phyloP scores from a whole-genome alignment of 257 asterid species.

The Coffea canephora region DNA sequence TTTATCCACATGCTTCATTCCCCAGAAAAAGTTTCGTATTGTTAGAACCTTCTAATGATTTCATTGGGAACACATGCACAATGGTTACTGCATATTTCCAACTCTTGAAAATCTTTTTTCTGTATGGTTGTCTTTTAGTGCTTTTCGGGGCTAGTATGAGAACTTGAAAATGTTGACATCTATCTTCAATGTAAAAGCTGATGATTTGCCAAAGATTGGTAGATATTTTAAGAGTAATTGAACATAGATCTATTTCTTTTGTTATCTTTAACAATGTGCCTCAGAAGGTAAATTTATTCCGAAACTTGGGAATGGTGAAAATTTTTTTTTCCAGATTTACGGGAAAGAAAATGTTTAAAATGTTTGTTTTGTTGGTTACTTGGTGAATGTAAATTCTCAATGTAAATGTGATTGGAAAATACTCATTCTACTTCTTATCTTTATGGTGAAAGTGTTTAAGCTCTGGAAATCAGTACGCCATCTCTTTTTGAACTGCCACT shows the following conservation, averaged over 20 bases:
- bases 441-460: not conserved
- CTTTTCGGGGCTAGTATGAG: not conserved
- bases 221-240: not conserved
- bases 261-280: not conserved
- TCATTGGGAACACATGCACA: not conserved
- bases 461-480: not conserved
- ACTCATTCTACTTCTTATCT: not conserved
- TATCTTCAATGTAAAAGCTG: not conserved
- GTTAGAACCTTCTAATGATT: not conserved
- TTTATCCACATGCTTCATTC: not conserved
- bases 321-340: not conserved
- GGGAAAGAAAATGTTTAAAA: not conserved
- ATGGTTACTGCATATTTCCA: not conserved
- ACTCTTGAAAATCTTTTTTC: not conserved
- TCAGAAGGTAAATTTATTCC: not conserved
- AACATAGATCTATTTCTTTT: not conserved
- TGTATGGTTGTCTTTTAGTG: not conserved
- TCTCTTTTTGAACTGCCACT: not conserved
- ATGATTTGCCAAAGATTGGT: not conserved
- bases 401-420: not conserved
- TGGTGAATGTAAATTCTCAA: not conserved
- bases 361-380: not conserved
- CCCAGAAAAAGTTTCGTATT: not conserved
- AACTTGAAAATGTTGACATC: not conserved
- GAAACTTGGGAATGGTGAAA: not conserved